A percentile compares a stretch with the other conserved stretches of the same genome.
Evolutionary conservation across 331 rosid genomes (phyloP).

Genomic region (Malus hybrid): DNA sequence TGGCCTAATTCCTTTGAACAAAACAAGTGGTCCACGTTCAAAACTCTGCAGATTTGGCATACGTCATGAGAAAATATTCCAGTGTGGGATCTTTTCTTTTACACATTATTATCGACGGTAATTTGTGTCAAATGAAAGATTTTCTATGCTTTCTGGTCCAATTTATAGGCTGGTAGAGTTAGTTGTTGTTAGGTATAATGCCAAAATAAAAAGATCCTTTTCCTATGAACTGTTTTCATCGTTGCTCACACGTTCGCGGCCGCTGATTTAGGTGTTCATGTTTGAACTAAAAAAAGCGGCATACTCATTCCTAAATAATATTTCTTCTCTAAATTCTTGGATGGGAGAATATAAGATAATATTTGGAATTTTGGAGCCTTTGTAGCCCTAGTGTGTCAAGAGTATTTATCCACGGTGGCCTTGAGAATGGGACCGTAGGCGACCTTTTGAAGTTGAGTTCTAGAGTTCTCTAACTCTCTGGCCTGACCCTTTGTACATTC

Average conservation of each 20-base stretch:
- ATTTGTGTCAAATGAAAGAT: background rate
- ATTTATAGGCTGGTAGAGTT: background rate
- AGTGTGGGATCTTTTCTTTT: background rate
- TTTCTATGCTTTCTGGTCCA: background rate
- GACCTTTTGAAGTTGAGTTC: too few species aligned
- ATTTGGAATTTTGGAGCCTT: too few species aligned
- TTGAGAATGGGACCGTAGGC: too few species aligned
- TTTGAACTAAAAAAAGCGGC: background rate
- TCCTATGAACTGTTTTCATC: background rate
- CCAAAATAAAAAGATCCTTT: background rate
- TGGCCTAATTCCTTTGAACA: constrained; percentile 16
- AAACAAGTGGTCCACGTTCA: background rate
- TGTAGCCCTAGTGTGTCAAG: too few species aligned
- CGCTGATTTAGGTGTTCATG: background rate
- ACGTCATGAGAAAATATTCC: background rate
- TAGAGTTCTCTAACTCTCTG: too few species aligned
- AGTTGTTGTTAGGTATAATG: background rate
- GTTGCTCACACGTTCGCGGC: background rate
- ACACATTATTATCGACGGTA: background rate
- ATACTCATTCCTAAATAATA: background rate
- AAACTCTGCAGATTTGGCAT: background rate
- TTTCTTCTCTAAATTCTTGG: background rate
- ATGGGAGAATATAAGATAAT: background rate
- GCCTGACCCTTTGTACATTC: too few species aligned
- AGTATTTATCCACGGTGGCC: too few species aligned